Evolutionary conservation across 805 yeast species (phyloP), one percentile per base, ranked within the genome.

Genomic region (Wickerhamomyces pijperi): DNA sequence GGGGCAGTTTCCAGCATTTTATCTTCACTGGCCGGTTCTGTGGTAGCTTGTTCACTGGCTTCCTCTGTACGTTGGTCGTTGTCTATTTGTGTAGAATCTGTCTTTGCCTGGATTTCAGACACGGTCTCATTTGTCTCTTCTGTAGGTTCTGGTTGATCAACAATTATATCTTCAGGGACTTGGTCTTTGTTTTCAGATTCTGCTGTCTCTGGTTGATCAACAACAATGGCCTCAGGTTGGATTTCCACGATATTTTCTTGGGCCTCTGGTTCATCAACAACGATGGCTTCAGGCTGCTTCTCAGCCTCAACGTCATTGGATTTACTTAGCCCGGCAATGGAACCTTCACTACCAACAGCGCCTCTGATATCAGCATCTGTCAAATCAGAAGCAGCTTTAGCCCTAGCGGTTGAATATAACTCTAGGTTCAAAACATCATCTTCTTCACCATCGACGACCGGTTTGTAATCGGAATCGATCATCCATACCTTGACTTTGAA

Each of bases 291-390:
- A 6, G 25, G 12, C 9, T 33, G 4, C n/a, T 9, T 9, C n/a
- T 37, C 29, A 12, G 19, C 31, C 16, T 21, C 19, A 23, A 25
- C 29, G 19, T 23, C 36, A 4, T 21, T 23, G 17, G 42, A 35
- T 40, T 57, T 56, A 0, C 66, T 55, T 16, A 70, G 58, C 4
- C 75, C 73, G 3, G 72, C 68, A 44, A 67, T 65, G 1, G 72
- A 57, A 36, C 63, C 72, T 19, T 59, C 60, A 17, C 55, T 58
- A 8, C 72, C 74, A 5, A 70, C 76, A 5, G 78, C 78, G 12
- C 74, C 78, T 49, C 76, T 62, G 33, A 71, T 70, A 41, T 70
- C 76, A 21, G 61, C 68, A 32, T 64, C 69, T 4, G 67, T 60
- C 17, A 70, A 53, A 7, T 59, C 64, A 29, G 49, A 55, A 3